Evolutionary conservation across 1,284 basidiomycete species (phyloP).

Genomic region (Leucoagaricus sp.): DNA sequence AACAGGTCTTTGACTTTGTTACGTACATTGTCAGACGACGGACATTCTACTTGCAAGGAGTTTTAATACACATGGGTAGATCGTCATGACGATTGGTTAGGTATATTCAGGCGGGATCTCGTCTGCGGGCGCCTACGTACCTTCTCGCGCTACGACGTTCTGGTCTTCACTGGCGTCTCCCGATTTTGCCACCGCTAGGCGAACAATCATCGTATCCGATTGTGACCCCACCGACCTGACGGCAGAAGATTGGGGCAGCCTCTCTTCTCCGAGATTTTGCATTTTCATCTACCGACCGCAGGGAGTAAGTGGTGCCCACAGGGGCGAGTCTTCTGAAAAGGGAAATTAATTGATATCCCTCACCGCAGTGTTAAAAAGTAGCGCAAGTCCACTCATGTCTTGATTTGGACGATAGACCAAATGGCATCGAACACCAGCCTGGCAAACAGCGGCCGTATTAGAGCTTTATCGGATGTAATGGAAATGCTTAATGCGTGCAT

Average conservation of each 20-base stretch:
- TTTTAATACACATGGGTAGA: slow-evolving; percentile 2
- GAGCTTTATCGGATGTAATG: slow-evolving; percentile 7
- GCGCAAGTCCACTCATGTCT: slow-evolving; percentile 10
- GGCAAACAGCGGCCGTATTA: slow-evolving; percentile 11
- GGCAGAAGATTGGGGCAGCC: neutral
- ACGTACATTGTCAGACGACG: slow-evolving; percentile 13
- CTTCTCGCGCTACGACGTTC: neutral
- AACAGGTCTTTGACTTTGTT: slow-evolving; percentile 1
- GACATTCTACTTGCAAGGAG: slow-evolving; percentile 7
- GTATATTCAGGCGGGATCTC: neutral
- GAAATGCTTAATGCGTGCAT: slow-evolving; percentile 9
- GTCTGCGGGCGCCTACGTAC: slow-evolving; percentile 1
- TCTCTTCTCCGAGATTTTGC: slow-evolving; percentile 8
- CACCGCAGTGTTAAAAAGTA: slow-evolving; percentile 14
- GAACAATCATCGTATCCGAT: neutral
- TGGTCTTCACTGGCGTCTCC: neutral
- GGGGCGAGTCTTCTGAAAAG: neutral
- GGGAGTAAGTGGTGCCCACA: slow-evolving; percentile 7
- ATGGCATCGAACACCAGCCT: slow-evolving; percentile 13
- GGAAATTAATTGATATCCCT: slow-evolving; percentile 4
- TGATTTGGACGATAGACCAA: slow-evolving; percentile 12
- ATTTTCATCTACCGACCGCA: slow-evolving; percentile 12
- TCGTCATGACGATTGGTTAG: slow-evolving; percentile 15
- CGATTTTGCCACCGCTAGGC: slow-evolving; percentile 2
- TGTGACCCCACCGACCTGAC: neutral